phyloP scores from a whole-genome alignment of 108 stramenopile species.

The Poteriospumella lacustris region DNA sequence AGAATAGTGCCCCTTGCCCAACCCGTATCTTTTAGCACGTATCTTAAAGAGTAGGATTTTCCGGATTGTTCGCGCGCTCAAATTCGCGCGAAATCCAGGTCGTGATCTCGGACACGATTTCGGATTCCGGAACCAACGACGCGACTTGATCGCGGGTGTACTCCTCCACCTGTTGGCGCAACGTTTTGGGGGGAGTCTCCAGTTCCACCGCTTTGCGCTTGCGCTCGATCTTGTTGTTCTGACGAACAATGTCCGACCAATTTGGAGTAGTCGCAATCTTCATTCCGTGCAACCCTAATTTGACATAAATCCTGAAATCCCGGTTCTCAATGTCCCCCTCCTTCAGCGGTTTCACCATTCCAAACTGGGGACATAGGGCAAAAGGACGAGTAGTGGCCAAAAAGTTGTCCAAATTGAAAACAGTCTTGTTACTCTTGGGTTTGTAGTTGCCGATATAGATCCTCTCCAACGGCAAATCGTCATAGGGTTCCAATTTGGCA shows the following conservation, averaged over 20 bases:
- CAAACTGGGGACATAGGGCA: slow-evolving; percentile 6
- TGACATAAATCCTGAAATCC: slow-evolving; percentile 8
- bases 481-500: slow-evolving; percentile 7
- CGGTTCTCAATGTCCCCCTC: slow-evolving; percentile 6
- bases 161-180: slow-evolving; percentile 1
- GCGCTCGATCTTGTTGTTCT: slow-evolving; percentile 6
- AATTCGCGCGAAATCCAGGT: slow-evolving; percentile 6
- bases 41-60: slow-evolving; percentile 9
- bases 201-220: slow-evolving; percentile 6
- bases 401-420: slow-evolving; percentile 9
- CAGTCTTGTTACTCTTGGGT: slow-evolving; percentile 7
- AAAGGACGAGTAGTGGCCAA: slow-evolving; percentile 6
- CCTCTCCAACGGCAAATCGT: slow-evolving; percentile 6
- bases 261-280: slow-evolving; percentile 7
- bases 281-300: slow-evolving; percentile 7
- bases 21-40: slow-evolving; percentile 2
- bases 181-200: slow-evolving; percentile 6
- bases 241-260: slow-evolving; percentile 6
- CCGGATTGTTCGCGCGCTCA: slow-evolving; percentile 1
- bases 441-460: slow-evolving; percentile 8
- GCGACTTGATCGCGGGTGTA: slow-evolving; percentile 6
- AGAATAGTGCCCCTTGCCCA: slow-evolving; percentile 2
- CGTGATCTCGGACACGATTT: slow-evolving; percentile 6
- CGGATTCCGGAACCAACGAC: slow-evolving; percentile 6
- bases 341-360: slow-evolving; percentile 6